phyloP scores from a whole-genome alignment of 192 early-diverging fungal genomes.

The Mortierella antarctica region DNA sequence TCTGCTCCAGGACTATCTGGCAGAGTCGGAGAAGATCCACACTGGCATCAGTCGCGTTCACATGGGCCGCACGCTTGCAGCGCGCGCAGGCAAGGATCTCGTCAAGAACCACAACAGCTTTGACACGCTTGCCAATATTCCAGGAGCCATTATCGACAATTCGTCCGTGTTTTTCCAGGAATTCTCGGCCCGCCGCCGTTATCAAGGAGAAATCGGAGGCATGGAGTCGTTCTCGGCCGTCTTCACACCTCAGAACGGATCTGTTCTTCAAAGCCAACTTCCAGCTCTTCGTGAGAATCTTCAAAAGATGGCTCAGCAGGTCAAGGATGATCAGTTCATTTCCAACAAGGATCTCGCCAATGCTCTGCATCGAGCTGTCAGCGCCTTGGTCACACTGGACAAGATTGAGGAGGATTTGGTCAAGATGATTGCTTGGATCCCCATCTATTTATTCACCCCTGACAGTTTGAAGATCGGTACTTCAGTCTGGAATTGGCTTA shows the following conservation, averaged over 20 bases:
- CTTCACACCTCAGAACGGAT: constrained; percentile 31
- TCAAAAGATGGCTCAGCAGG: constrained; percentile 53
- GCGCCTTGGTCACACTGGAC: constrained; percentile 53
- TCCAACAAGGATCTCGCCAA: constrained; percentile 62
- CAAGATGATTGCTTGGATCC: constrained; percentile 87
- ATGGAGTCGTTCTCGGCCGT: constrained; percentile 44
- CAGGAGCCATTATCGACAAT: constrained; percentile 57
- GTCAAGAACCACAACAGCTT: constrained; percentile 51
- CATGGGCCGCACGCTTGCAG: constrained; percentile 77
- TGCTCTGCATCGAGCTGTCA: constrained; percentile 67
- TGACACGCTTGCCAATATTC: constrained; percentile 34
- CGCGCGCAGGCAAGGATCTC: constrained; percentile 51
- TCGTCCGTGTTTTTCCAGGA: constrained; percentile 66
- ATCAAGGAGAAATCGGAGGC: constrained; percentile 60
- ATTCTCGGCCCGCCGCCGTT: constrained; percentile 61
- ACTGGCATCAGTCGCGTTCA: constrained; percentile 68
- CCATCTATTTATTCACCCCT: constrained; percentile 81
- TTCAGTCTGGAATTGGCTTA: constrained; percentile 91
- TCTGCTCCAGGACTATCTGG: constrained; percentile 75
- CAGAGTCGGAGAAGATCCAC: constrained; percentile 67
- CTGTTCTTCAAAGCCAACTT: constrained; percentile 53
- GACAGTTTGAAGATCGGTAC: constrained; percentile 85
- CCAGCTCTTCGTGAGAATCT: constrained; percentile 52
- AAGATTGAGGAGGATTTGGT: constrained; percentile 80
- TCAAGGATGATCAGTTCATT: constrained; percentile 47